A percentile compares a stretch with the other conserved stretches of the same genome.
Evolutionary conservation across 805 yeast genomes (phyloP).

Genomic region (Metschnikowia lochheadii): DNA sequence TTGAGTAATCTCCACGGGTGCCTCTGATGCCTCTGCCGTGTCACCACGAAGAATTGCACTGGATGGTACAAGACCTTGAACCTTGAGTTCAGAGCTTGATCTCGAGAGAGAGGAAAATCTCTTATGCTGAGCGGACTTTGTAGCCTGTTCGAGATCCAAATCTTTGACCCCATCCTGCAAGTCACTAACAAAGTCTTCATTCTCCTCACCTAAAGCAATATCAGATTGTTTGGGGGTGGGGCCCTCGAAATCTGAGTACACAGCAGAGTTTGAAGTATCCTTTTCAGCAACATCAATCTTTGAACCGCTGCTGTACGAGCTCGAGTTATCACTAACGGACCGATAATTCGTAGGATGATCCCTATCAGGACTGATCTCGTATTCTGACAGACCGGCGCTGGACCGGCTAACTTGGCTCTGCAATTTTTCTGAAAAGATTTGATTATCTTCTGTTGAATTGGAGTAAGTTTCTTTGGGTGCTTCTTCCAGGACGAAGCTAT

Average conservation of each 20-base stretch:
- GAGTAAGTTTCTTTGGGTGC: constrained; percentile 1
- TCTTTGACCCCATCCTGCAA: background rate
- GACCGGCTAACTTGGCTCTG: background rate
- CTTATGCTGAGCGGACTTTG: background rate
- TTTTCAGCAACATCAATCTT: background rate
- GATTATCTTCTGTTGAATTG: background rate
- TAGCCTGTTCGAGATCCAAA: background rate
- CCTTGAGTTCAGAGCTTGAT: constrained; percentile 15
- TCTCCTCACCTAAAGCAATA: background rate
- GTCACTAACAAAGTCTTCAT: background rate
- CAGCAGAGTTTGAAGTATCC: background rate
- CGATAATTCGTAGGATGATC: background rate
- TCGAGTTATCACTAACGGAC: background rate
- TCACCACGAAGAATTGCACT: constrained; percentile 11
- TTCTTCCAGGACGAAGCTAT: constrained; percentile 2
- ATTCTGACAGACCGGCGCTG: background rate
- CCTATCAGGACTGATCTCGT: background rate
- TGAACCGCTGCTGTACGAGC: background rate
- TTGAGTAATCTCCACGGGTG: constrained; percentile 14
- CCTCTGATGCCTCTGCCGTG: constrained; percentile 1
- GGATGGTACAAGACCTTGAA: constrained; percentile 13
- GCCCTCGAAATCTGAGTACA: background rate
- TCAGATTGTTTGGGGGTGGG: background rate
- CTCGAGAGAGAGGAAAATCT: constrained; percentile 12
- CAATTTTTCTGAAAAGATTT: background rate